These are phyloP conservation scores for Protomyces macrosporus DNA, from an alignment of 1,139 yeast species.

Conservation along the genomic window DNA sequence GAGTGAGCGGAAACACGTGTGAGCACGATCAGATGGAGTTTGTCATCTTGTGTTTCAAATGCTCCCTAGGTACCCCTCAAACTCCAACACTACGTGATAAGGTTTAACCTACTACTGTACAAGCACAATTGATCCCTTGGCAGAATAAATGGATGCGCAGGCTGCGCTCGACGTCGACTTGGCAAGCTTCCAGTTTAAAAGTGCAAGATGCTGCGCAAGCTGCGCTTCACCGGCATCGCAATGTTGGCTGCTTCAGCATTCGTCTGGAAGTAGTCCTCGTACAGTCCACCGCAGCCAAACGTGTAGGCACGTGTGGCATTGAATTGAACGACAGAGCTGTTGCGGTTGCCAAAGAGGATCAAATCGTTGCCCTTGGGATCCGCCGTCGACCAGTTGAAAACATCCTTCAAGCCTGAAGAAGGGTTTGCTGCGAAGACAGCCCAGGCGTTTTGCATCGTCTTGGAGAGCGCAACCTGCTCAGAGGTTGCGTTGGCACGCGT, in stretches of 20 bases:
- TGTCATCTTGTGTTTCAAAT: too few species aligned
- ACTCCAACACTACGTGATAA: too few species aligned
- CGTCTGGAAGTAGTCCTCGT: not conserved
- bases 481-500: not conserved
- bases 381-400: not conserved
- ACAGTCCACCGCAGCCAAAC: not conserved
- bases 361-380: not conserved
- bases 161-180: too few species aligned
- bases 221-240: not conserved
- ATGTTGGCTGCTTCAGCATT: not conserved
- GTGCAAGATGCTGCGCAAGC: not conserved
- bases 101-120: too few species aligned
- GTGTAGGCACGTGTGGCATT: not conserved
- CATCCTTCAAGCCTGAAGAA: not conserved
- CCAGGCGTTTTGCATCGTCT: constrained; percentile 20
- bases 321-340: not conserved
- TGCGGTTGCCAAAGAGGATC: not conserved
- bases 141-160: too few species aligned
- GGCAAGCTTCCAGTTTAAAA: not conserved
- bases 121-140: too few species aligned
- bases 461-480: constrained; percentile 1
- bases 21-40: too few species aligned
- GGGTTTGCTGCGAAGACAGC: constrained; percentile 18
- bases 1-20: too few species aligned
- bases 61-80: too few species aligned